Base-by-base conservation (phyloP, 2,329 filamentous ascomycete species). In the Stachybotrys elegans region DNA sequence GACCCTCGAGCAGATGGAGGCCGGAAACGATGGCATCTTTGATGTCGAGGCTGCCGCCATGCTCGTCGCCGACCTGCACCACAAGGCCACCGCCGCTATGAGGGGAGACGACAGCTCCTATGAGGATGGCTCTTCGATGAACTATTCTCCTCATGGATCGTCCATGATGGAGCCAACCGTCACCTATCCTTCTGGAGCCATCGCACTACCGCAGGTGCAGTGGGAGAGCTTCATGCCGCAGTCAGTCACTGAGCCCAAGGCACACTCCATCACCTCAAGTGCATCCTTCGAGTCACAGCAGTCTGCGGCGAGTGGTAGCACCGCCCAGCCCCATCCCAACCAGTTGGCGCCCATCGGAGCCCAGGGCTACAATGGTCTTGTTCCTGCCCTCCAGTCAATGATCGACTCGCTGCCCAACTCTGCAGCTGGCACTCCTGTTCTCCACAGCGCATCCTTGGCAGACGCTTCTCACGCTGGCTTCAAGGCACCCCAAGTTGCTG, bases 31-130 rank as follows among this genome's bases (percentile, higher is more conserved):
- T 66, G 86, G 84, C 64, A 86, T 92, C 69, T 91, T 96, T 61
- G 93, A 96, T 65, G 86, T 96, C 60, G 92, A 98, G 76, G 90
- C 92, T 57, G 93, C 93, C 56, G 93, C 93, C 56, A 96, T 97
- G 89, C 81, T 98, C 66, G 94, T 98, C 73, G 93, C 92, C 63
- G 91, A 97, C 71, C 86, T 97, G 63, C 92, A 95, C 71, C 90
- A 96, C 74, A 96, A 96, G 75, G 91, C 77, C 58, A 92, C 91
- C 35, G 75, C 76, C 25, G 82, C 82, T 57, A 88, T 81, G 68
- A 77, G 79, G 45, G 68, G 68, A 48, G 76, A 73, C 52, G 73
- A 71, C 49, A 73, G 71, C 54, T 71, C 76, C 40, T 83, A 74
- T 57, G 78, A 81, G 50, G 69, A 73, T 50, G 72, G 67, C 61